Percentiles rank a stretch among this genome's conserved stretches.
These are phyloP conservation scores for Macrolepiota fuliginosa DNA, from an alignment of 768 basidiomycete species.

Conservation along the genomic window DNA sequence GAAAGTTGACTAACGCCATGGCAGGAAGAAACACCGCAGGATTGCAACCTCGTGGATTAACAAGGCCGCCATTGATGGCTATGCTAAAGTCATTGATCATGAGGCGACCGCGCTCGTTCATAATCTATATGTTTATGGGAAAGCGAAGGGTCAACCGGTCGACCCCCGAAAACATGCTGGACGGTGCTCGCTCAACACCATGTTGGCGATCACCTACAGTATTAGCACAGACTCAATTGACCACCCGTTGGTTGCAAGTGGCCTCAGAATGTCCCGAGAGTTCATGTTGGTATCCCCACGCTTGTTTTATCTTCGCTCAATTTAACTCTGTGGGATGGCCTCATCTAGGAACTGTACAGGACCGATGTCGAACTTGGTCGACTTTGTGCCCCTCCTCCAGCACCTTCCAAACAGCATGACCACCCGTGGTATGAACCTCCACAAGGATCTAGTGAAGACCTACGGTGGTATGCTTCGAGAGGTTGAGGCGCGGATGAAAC, in stretches of 20 bases:
- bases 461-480: conserved; percentile 38
- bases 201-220: conserved; percentile 41
- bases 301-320: background rate
- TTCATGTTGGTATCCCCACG: conserved; percentile 36
- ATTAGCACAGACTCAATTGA: conserved; percentile 36
- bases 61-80: conserved; percentile 31
- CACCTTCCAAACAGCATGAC: conserved; percentile 35
- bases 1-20: background rate
- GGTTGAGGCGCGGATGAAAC: conserved; percentile 32
- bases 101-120: conserved; percentile 37
- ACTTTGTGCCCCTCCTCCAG: conserved; percentile 43
- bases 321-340: background rate
- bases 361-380: conserved; percentile 41
- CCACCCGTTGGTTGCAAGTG: conserved; percentile 34
- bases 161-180: conserved; percentile 39
- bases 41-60: conserved; percentile 33
- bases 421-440: conserved; percentile 36
- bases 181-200: conserved; percentile 39
- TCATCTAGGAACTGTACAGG: conserved; percentile 36
- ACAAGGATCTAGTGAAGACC: conserved; percentile 32
- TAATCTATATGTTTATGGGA: conserved; percentile 30
- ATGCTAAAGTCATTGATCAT: conserved; percentile 35
- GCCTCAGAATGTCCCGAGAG: conserved; percentile 36
- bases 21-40: conserved; percentile 41
- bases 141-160: conserved; percentile 30